phyloP scores from a whole-genome alignment of 2,329 filamentous ascomycete genomes.

The Talaromyces verruculosus region DNA sequence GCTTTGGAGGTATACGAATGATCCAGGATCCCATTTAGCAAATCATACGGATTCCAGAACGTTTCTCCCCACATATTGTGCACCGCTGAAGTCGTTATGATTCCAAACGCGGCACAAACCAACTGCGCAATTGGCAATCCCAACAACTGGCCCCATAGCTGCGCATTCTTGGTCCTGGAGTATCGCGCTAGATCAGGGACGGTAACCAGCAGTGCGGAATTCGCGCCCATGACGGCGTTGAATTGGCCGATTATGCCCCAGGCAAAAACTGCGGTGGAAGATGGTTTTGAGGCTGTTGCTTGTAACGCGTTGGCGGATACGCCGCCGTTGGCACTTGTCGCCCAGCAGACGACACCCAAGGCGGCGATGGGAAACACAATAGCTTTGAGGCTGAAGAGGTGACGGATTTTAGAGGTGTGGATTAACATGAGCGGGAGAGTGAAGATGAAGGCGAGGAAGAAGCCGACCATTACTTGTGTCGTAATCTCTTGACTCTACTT shows the following conservation, averaged over 20 bases:
- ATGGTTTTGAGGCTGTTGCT: conserved; percentile 21
- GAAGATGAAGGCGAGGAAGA: conserved; percentile 29
- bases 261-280: conserved; percentile 31
- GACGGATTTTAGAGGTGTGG: conserved; percentile 39
- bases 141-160: conserved; percentile 32
- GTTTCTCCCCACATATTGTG: conserved; percentile 39
- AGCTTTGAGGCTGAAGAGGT: conserved; percentile 40
- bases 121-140: conserved; percentile 26
- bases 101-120: conserved; percentile 27
- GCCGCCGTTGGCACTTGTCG: conserved; percentile 30
- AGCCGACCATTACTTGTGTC: conserved; percentile 28
- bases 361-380: conserved; percentile 37
- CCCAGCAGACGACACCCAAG: conserved; percentile 41
- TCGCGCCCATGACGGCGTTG: conserved; percentile 41
- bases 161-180: conserved; percentile 34
- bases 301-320: conserved; percentile 25
- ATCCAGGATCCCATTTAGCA: conserved; percentile 40
- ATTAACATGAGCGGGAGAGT: conserved; percentile 34
- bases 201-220: conserved; percentile 38
- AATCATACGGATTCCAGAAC: conserved; percentile 42
- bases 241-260: conserved; percentile 43
- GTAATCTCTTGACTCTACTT: conserved; percentile 28
- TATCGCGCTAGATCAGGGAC: conserved; percentile 43
- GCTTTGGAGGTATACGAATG: conserved; percentile 35
- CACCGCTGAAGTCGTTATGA: conserved; percentile 31